These are phyloP conservation scores for Gossypium trilobum DNA, from an alignment of 441 rosid genomes.

Conservation along the genomic window DNA sequence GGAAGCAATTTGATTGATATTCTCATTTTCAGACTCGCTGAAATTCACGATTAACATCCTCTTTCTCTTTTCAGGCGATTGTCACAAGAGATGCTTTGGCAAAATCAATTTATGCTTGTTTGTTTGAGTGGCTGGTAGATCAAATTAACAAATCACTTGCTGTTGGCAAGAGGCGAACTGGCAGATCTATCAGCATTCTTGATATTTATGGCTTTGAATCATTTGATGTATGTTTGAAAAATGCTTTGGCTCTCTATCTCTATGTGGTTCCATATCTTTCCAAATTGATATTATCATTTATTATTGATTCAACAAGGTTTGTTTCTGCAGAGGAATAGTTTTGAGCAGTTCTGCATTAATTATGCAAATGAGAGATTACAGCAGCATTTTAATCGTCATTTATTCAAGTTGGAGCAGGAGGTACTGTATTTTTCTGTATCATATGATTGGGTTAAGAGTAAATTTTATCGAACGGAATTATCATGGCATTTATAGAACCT, in stretches of 20 bases:
- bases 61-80: slow-evolving; percentile 54
- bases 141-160: slow-evolving; percentile 94
- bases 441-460: background rate
- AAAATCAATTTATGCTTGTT: slow-evolving; percentile 80
- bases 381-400: slow-evolving; percentile 93
- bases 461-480: background rate
- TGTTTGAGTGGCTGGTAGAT: slow-evolving; percentile 93
- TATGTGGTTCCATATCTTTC: background rate
- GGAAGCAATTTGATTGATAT: background rate
- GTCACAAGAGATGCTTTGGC: slow-evolving; percentile 95
- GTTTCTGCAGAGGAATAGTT: slow-evolving; percentile 79
- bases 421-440: slow-evolving; percentile 29
- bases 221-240: slow-evolving; percentile 56
- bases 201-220: slow-evolving; percentile 99
- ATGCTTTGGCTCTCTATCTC: slow-evolving; percentile 9
- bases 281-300: slow-evolving; percentile 14
- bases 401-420: slow-evolving; percentile 98
- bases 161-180: slow-evolving; percentile 86
- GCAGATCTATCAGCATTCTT: slow-evolving; percentile 97
- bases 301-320: slow-evolving; percentile 13
- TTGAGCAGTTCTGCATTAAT: slow-evolving; percentile 97
- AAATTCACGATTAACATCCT: background rate
- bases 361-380: slow-evolving; percentile 98
- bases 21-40: background rate
- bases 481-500: slow-evolving; percentile 1